A percentile compares a stretch with the other conserved stretches of the same genome.
phyloP scores from a whole-genome alignment of 305 asterid genomes.

The Fraxinus sp. region DNA sequence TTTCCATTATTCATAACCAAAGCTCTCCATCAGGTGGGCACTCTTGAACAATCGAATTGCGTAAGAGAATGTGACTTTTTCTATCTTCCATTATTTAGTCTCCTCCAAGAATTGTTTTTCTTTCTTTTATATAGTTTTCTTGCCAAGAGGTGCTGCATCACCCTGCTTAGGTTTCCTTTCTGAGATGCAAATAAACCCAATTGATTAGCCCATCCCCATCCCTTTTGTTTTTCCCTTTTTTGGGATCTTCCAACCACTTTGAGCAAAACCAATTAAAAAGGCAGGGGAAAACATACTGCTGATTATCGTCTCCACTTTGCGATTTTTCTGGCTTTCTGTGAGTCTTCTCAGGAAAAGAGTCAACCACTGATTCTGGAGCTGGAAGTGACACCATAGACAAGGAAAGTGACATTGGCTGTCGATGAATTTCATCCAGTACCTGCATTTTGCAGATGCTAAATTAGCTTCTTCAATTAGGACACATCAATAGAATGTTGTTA shows the following conservation, averaged over 20 bases:
- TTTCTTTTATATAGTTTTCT: background rate
- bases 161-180: background rate
- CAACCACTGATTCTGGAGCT: slow-evolving; percentile 84
- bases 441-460: slow-evolving; percentile 26
- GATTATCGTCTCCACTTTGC: slow-evolving; percentile 43
- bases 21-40: background rate
- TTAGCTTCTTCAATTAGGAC: background rate
- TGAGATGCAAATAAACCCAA: background rate
- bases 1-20: background rate
- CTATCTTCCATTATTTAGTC: background rate
- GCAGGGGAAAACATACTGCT: slow-evolving; percentile 57
- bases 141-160: background rate
- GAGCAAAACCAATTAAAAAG: background rate
- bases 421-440: slow-evolving; percentile 94
- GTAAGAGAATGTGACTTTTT: background rate
- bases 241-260: background rate
- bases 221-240: background rate
- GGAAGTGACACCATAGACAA: slow-evolving; percentile 72
- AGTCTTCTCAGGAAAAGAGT: slow-evolving; percentile 79
- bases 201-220: background rate
- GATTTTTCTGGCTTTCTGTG: slow-evolving; percentile 44
- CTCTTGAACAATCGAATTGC: background rate
- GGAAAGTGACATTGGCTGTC: slow-evolving; percentile 75
- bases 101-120: background rate
- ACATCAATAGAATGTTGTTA: background rate